Percentiles rank a stretch among this genome's conserved stretches.
Conservation (phyloP, 2,329 filamentous ascomycete genomes). For the Fusarium sp. region DNA sequence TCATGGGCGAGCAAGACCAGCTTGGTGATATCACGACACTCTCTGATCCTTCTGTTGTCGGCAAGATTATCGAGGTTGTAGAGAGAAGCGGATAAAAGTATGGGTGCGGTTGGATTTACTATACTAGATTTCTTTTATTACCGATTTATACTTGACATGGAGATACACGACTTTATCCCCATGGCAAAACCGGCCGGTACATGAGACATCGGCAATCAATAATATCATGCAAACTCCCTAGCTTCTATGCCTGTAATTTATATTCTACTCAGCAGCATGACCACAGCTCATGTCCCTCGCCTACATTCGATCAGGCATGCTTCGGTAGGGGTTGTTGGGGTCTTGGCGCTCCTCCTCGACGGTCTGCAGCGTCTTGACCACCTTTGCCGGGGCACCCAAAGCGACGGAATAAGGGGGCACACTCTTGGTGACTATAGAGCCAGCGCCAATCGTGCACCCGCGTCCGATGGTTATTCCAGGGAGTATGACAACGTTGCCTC, state of each 20-base stretch:
- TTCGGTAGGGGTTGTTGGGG: conserved; percentile 38
- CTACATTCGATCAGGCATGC: conserved; percentile 43
- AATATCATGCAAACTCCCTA: too few relatives aligned
- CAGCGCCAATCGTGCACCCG: conserved; percentile 60
- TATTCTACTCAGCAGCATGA: background rate
- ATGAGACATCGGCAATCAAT: too few relatives aligned
- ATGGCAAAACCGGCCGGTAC: too few relatives aligned
- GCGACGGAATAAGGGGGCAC: conserved; percentile 60
- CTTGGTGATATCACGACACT: conserved; percentile 89
- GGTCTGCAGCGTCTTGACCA: conserved; percentile 57
- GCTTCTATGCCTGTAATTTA: too few relatives aligned
- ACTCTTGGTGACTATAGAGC: conserved; percentile 60
- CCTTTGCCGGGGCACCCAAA: conserved; percentile 58
- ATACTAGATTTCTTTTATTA: background rate
- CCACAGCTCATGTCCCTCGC: background rate
- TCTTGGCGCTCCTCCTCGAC: conserved; percentile 46
- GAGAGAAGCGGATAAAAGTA: conserved; percentile 2
- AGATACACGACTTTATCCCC: too few relatives aligned
- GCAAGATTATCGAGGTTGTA: conserved; percentile 75
- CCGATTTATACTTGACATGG: background rate
- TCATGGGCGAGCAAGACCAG: conserved; percentile 93
- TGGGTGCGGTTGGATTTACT: background rate
- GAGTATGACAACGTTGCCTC: conserved; percentile 59
- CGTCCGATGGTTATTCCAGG: conserved; percentile 63
- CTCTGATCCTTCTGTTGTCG: conserved; percentile 85